phyloP scores from a whole-genome alignment of 2,329 filamentous ascomycete genomes.

The Oidium heveae region DNA sequence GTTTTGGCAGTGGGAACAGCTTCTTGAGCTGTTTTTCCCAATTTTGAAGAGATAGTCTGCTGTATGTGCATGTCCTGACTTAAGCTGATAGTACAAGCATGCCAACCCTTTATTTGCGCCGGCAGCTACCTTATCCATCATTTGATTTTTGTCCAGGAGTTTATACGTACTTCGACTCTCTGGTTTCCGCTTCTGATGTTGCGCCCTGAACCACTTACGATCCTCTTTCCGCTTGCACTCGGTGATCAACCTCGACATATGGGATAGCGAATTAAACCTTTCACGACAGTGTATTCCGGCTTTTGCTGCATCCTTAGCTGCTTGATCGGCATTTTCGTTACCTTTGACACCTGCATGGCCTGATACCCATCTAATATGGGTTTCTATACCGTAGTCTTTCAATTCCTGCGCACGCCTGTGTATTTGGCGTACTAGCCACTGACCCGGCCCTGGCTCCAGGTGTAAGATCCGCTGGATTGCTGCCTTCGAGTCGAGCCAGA shows the following conservation, averaged over 20 bases:
- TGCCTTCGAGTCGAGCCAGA: background rate
- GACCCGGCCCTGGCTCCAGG: background rate
- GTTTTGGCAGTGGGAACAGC: too few species aligned
- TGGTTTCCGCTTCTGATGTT: background rate
- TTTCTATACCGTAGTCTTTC: background rate
- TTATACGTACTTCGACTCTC: background rate
- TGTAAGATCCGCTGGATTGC: background rate
- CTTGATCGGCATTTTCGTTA: background rate
- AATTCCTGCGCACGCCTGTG: background rate
- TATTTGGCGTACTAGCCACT: background rate
- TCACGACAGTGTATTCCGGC: background rate
- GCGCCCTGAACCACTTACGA: background rate
- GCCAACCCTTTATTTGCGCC: background rate
- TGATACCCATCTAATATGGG: background rate
- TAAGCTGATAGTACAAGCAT: background rate
- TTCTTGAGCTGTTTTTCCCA: background rate
- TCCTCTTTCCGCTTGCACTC: background rate
- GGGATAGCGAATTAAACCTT: background rate
- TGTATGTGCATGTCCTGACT: background rate
- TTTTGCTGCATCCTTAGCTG: too few species aligned
- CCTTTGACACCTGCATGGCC: background rate
- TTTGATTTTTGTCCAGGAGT: background rate
- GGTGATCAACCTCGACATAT: background rate
- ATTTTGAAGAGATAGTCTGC: background rate
- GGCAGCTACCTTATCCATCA: background rate